Conservation (phyloP, 2,329 filamentous ascomycete species). For the Malbranchea zuffiana region DNA sequence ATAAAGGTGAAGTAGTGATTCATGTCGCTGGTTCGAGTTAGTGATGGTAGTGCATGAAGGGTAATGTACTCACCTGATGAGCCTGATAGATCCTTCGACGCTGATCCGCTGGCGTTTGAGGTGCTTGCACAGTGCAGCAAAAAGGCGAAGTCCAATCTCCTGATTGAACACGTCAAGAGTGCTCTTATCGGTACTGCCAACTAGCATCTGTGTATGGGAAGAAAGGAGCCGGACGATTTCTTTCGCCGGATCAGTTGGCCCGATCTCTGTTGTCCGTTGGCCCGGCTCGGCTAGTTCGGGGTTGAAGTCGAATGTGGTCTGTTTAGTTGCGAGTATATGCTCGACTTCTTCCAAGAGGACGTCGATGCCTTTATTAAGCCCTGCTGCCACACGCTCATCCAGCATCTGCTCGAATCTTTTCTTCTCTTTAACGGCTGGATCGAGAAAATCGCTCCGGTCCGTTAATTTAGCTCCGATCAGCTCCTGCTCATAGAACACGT, state of each 20-base stretch:
- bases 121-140: conserved; percentile 89
- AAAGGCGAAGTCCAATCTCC: conserved; percentile 87
- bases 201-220: conserved; percentile 82
- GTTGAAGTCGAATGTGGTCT: conserved; percentile 82
- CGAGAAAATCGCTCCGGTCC: conserved; percentile 88
- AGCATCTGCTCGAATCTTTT: conserved; percentile 99
- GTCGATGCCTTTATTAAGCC: conserved; percentile 94
- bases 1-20: conserved; percentile 86
- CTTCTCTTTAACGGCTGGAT: conserved; percentile 85
- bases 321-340: conserved; percentile 81
- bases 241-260: conserved; percentile 66
- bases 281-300: conserved; percentile 41
- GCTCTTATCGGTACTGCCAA: conserved; percentile 91
- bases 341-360: conserved; percentile 98
- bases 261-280: conserved; percentile 34
- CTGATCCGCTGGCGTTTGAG: conserved; percentile 90
- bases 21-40: conserved; percentile 58
- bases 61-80: conserved; percentile 54
- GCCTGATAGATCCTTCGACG: conserved; percentile 75
- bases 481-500: conserved; percentile 97
- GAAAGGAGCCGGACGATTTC: conserved; percentile 76
- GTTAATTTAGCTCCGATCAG: conserved; percentile 70
- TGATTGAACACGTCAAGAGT: conserved; percentile 98
- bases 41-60: neutral
- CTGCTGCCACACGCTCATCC: conserved; percentile 89